phyloP scores from a whole-genome alignment of 768 basidiomycete species.

The Kwoniella botswanensis region DNA sequence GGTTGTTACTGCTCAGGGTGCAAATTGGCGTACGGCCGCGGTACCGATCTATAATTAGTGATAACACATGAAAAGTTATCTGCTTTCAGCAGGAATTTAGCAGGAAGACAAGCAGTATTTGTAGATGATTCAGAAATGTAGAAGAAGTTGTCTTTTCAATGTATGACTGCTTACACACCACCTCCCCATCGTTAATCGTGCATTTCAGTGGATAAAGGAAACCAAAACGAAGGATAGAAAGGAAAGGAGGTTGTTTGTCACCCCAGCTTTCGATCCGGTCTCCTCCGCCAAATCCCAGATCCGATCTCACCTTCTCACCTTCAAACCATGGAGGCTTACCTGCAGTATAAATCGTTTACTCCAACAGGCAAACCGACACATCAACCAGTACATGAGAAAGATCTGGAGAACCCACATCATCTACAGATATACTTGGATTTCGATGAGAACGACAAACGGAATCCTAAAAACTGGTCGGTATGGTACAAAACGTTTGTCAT shows the following conservation, averaged over 20 bases:
- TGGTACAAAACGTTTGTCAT: slow-evolving; percentile 34
- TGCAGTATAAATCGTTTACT: slow-evolving; percentile 20
- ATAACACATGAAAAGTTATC: not conserved
- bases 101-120: too few species aligned
- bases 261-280: not conserved
- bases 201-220: not conserved
- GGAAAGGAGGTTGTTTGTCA: too few species aligned
- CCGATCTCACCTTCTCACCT: not conserved
- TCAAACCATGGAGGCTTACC: slow-evolving; percentile 17
- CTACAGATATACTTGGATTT: slow-evolving; percentile 27
- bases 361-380: slow-evolving; percentile 13
- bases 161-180: not conserved
- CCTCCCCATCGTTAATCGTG: not conserved
- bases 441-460: slow-evolving; percentile 24
- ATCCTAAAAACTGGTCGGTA: slow-evolving; percentile 37
- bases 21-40: not conserved
- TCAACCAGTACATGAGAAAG: slow-evolving; percentile 9
- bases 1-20: not conserved
- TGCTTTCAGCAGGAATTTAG: too few species aligned
- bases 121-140: too few species aligned
- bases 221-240: not conserved
- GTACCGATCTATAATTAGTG: not conserved
- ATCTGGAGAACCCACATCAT: slow-evolving; percentile 18
- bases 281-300: not conserved
- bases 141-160: not conserved